Percentiles rank a stretch among this genome's conserved stretches.
These are phyloP conservation scores for Fusarium secorum DNA, from an alignment of 2,329 filamentous ascomycete genomes.

Conservation along the genomic window DNA sequence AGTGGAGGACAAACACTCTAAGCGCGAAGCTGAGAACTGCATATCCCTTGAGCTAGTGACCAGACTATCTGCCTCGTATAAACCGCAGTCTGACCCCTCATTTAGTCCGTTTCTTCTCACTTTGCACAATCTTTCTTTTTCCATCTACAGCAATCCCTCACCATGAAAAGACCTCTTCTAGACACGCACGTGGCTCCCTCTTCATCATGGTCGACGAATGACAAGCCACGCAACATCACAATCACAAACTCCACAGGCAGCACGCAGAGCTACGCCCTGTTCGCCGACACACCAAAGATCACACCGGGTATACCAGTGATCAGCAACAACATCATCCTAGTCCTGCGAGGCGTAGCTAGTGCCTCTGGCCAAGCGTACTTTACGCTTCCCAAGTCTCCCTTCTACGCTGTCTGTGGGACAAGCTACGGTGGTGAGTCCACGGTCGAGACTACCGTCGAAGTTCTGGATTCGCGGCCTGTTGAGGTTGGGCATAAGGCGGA, in stretches of 20 bases:
- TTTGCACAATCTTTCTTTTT: not conserved
- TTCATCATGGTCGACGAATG: not conserved
- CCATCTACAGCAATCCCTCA: not conserved
- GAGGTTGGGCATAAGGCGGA: not conserved
- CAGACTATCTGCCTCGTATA: not conserved
- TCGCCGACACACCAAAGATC: not conserved
- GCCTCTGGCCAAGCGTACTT: not conserved
- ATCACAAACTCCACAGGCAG: not conserved
- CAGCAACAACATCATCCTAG: not conserved
- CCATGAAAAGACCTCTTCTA: not conserved
- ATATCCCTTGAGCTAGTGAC: not conserved
- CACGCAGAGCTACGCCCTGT: not conserved
- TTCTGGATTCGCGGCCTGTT: not conserved
- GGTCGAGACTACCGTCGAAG: not conserved
- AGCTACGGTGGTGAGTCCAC: not conserved
- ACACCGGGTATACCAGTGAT: not conserved
- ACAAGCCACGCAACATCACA: not conserved
- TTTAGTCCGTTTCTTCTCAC: not conserved
- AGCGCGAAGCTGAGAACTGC: not conserved
- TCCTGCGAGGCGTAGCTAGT: not conserved
- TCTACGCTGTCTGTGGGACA: not conserved
- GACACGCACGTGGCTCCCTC: not conserved
- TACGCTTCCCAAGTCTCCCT: not conserved
- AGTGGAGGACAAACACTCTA: not conserved
- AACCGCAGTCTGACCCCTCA: accelerated